Base-by-base conservation (phyloP, 2,329 filamentous ascomycete genomes). In the Pseudogymnoascus sp. region DNA sequence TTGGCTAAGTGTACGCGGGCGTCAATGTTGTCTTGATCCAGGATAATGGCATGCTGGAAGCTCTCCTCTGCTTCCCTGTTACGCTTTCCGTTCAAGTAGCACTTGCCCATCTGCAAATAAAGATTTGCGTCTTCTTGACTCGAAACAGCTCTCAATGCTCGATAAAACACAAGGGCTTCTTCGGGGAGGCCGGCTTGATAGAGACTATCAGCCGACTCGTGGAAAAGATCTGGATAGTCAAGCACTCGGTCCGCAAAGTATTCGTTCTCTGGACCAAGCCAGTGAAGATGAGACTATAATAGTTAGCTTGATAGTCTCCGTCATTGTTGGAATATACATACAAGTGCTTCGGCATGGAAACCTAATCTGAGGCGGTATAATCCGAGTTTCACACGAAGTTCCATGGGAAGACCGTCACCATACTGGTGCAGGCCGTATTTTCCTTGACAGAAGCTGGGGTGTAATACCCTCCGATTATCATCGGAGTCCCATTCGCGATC, bases 401-500 rank as follows among this genome's bases (percentile, higher is more conserved):
- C 92, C 4, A 93, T 74, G 0, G 93, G 93, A 40, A 97, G 78
- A 1, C 87, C 85, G 40, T 82, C 75, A 0, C 91, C 92, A 73
- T 96, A 96, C 0, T 82, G 77, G 5, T 81, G 78, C 3, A 76
- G 71, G 1, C 82, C 78, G 71, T 84, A 85, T 49, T 75, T 75
- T 2, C 77, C 80, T 3, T 81, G 77, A 7, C 80, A 75, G 72
- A 89, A 96, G 1, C 82, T 82, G 1, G 82, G 74, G 4, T 90
- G 81, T 63, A 81, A 75, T 1, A 78, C 74, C 63, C 93, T 86
- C 65, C 95, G 87, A 18, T 82, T 79, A 70, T 91, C 85, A 49
- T 87, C 82, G 4, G 83, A 76, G 73, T 99, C 95, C 85, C 92
- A 99, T 76, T 99, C 95, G 63, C 92, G 83, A 73, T 96, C 92